A percentile compares a stretch with the other conserved stretches of the same genome.
Evolutionary conservation across 108 stramenopile species (phyloP).

Genomic region (Cyclotella baltica): DNA sequence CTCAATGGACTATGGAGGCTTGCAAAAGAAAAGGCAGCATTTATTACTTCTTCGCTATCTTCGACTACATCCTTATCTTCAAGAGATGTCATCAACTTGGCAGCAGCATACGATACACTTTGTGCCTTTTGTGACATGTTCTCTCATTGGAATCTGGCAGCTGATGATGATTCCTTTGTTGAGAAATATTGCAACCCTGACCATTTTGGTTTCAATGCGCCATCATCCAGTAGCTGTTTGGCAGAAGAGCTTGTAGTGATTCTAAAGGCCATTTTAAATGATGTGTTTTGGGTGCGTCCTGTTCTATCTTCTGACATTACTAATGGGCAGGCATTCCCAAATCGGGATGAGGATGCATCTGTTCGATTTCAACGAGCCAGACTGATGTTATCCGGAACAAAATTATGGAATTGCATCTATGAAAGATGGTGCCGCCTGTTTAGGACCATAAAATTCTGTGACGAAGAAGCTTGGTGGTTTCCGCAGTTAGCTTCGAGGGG

Average conservation of each 20-base stretch:
- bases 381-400: constrained; percentile 78
- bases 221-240: constrained; percentile 28
- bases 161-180: constrained; percentile 84
- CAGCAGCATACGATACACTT: constrained; percentile 39
- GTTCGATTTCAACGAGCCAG: constrained; percentile 52
- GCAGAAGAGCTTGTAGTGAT: constrained; percentile 59
- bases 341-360: constrained; percentile 12
- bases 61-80: constrained; percentile 2
- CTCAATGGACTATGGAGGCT: constrained; percentile 35
- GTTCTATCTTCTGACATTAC: constrained; percentile 62
- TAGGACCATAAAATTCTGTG: constrained; percentile 66
- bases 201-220: neutral
- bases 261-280: constrained; percentile 57
- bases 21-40: constrained; percentile 5
- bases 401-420: constrained; percentile 85
- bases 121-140: constrained; percentile 82
- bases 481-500: constrained; percentile 59
- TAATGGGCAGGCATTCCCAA: neutral
- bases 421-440: constrained; percentile 87
- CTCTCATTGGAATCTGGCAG: constrained; percentile 73
- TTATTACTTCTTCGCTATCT: constrained; percentile 16
- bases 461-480: constrained; percentile 83
- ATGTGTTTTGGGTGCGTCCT: constrained; percentile 79
- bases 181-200: constrained; percentile 31
- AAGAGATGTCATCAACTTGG: neutral